A percentile compares a stretch with the other conserved stretches of the same genome.
Conservation (phyloP, 164 flowering plant species). For the Magnolia sinica region DNA sequence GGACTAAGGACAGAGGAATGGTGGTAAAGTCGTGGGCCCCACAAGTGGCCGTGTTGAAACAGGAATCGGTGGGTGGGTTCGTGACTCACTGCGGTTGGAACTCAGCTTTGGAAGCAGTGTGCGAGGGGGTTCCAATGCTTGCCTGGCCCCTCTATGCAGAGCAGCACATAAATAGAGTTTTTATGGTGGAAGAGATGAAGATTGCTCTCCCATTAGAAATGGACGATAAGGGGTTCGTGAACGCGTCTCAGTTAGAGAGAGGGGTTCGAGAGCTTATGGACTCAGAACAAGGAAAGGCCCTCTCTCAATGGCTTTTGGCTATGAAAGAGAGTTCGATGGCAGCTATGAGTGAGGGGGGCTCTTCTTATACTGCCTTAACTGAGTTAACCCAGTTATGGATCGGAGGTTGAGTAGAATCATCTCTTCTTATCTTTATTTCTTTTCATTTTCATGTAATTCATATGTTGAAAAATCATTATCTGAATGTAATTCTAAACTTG, state of each 20-base stretch:
- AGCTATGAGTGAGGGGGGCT: slow-evolving; percentile 4
- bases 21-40: slow-evolving; percentile 46
- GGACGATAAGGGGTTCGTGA: slow-evolving; percentile 25
- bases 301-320: background rate
- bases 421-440: background rate
- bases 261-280: slow-evolving; percentile 20
- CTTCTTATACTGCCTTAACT: background rate
- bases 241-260: slow-evolving; percentile 26
- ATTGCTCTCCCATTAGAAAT: slow-evolving; percentile 24
- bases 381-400: slow-evolving; percentile 9
- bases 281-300: slow-evolving; percentile 9
- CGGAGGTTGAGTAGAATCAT: background rate
- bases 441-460: background rate
- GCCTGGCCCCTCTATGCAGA: slow-evolving; percentile 50
- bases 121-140: slow-evolving; percentile 42
- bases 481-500: too few species aligned
- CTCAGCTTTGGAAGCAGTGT: slow-evolving; percentile 36
- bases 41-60: slow-evolving; percentile 35
- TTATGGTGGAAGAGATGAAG: slow-evolving; percentile 36
- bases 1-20: slow-evolving; percentile 27
- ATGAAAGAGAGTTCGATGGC: slow-evolving; percentile 7
- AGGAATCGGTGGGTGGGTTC: slow-evolving; percentile 37
- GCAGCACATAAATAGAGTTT: slow-evolving; percentile 26
- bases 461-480: too few species aligned
- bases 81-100: slow-evolving; percentile 55